A percentile compares a stretch with the other conserved stretches of the same genome.
Conservation (phyloP, 2,329 filamentous ascomycete genomes). For the Davidsoniella australis region DNA sequence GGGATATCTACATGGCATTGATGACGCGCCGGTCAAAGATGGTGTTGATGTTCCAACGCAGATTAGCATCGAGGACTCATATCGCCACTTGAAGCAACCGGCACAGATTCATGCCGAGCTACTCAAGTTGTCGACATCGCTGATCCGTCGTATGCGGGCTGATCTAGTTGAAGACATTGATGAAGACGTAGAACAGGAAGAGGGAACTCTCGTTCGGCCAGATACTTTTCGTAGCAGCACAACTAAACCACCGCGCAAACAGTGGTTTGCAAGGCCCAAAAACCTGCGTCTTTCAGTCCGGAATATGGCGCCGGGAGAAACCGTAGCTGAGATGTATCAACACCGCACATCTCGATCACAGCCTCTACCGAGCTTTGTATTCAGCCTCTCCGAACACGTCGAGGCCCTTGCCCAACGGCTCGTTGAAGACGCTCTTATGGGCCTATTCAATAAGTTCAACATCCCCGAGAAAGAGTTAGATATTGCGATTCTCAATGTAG, state of each 20-base stretch:
- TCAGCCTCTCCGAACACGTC: constrained; percentile 40
- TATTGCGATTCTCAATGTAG: constrained; percentile 69
- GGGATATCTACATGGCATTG: constrained; percentile 65
- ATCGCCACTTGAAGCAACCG: constrained; percentile 45
- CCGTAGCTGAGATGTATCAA: neutral
- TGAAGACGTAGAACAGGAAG: constrained; percentile 21
- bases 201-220: too few species aligned
- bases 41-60: constrained; percentile 61
- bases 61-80: constrained; percentile 92
- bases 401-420: constrained; percentile 50
- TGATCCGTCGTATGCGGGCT: constrained; percentile 60
- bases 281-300: constrained; percentile 62
- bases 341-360: constrained; percentile 56
- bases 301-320: constrained; percentile 1
- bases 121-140: constrained; percentile 45
- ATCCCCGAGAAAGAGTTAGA: constrained; percentile 55
- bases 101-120: constrained; percentile 52
- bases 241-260: constrained; percentile 15
- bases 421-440: constrained; percentile 48
- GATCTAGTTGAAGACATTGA: constrained; percentile 44
- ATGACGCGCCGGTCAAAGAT: constrained; percentile 55
- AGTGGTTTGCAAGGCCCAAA: constrained; percentile 66
- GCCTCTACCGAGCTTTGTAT: constrained; percentile 56
- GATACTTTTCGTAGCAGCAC: too few species aligned
- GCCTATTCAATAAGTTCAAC: constrained; percentile 60